A percentile compares a stretch with the other conserved stretches of the same genome.
Conservation (phyloP, 805 yeast species). For the Suhomyces emberorum region DNA sequence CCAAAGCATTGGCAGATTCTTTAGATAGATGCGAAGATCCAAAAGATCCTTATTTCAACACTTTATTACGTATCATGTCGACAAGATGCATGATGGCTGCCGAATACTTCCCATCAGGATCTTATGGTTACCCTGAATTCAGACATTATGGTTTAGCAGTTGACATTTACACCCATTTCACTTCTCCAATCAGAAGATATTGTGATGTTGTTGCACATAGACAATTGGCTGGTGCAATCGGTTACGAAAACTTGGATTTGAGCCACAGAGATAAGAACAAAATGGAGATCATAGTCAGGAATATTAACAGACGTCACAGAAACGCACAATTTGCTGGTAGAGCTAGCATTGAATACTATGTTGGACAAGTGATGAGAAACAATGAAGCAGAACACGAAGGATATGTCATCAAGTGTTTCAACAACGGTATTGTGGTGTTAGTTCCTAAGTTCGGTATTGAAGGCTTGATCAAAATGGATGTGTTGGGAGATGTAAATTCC, state of each 20-base stretch:
- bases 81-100: conserved; percentile 99
- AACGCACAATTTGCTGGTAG: conserved; percentile 99
- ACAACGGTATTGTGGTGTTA: conserved; percentile 90
- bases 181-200: conserved; percentile 96
- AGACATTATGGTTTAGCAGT: conserved; percentile 97
- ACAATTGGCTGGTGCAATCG: conserved; percentile 97
- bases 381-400: conserved; percentile 82
- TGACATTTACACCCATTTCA: conserved; percentile 96
- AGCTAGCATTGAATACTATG: conserved; percentile 95
- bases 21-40: conserved; percentile 84
- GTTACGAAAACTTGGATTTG: conserved; percentile 78
- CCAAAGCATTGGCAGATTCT: conserved; percentile 90
- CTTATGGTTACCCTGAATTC: conserved; percentile 85
- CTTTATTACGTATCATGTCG: conserved; percentile 91
- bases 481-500: conserved; percentile 60
- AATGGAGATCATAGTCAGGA: conserved; percentile 84
- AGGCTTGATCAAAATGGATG: conserved; percentile 81
- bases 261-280: conserved; percentile 83
- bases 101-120: conserved; percentile 91
- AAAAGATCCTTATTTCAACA: conserved; percentile 86
- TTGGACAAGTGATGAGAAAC: conserved; percentile 94
- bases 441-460: conserved; percentile 97
- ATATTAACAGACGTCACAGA: conserved; percentile 90
- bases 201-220: conserved; percentile 98
- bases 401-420: conserved; percentile 85